Base-by-base conservation (phyloP, 345 rosid species). In the Syzygium jambos region DNA sequence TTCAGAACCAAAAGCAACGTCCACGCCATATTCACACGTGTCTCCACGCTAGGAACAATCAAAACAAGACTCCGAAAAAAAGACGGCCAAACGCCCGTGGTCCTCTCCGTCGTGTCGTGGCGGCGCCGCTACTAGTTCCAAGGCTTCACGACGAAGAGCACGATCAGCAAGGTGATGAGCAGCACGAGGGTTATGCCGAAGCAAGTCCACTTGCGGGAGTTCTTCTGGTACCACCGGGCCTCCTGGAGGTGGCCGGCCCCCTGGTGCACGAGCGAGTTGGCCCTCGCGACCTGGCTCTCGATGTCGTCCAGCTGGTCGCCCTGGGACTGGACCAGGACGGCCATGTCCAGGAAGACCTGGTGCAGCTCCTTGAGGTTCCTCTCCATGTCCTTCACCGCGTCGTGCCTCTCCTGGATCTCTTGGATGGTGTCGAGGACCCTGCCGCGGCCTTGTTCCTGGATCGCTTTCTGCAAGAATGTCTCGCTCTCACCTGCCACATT, bases 301-400 rank as follows among this genome's bases (percentile, higher is more conserved):
- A 94, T 96, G 90, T 96, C 95, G 54, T 96, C 93, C 55, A 96
- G 93, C 87, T 95, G 95, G 49, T 91, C 94, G 30, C 98, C 98
- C 89, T 94, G 98, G 88, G 96, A 92, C 87, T 96, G 95, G 19
- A 95, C 96, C 51, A 96, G 88, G 82, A 94, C 98, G 55, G 96
- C 96, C 98, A 96, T 96, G 91, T 96, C 98, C 49, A 96, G 88
- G 91, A 96, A 96, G 2, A 96, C 92, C 86, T 95, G 97, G 88
- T 95, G 98, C 8, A 95, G 96, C 91, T 96, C 98, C 77, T 94
- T 86, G 63, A 96, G 87, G 78, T 94, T 94, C 90, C 91, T 90
- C 90, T 96, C 97, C 55, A 95, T 96, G 88, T 95, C 98, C 90
- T 94, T 94, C 73, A 95, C 97, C 2, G 95, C 94, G 85, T 93